Base-by-base conservation (phyloP, 1,284 basidiomycete genomes). In the Leccinum variabile region DNA sequence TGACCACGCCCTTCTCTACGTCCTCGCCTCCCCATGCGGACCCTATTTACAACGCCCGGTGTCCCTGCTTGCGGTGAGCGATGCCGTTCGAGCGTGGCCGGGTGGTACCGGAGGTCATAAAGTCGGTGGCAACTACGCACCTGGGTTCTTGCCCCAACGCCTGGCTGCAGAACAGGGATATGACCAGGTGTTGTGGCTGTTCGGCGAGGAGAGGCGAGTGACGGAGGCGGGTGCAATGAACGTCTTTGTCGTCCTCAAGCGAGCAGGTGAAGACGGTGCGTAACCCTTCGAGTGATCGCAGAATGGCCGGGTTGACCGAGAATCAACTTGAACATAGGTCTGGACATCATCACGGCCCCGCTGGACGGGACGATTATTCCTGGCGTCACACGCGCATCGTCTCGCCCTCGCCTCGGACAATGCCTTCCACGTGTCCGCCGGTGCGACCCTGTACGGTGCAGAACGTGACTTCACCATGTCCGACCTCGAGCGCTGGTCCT, bases 51-150 rank as follows among this genome's bases (percentile, higher is more conserved):
- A 82, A 30, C 86, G 84, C 69, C 84, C 88, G 2, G 81, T 95
- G 57, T 85, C 88, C 1, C 78, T 95, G 10, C 84, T 92, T 59
- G 91, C 89, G 1, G 84, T 89, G 11, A 77, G 79, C 22, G 82
- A 88, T 55, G 82, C 80, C 65, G 90, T 93, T 5, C 86, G 94
- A 52, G 83, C 93, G 0, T 94, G 92, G 91, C 93, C 92, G 0
- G 92, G 92, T 53, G 91, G 88, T 7, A 89, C 87, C 0, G 89
- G 89, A 22, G 83, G 77, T 0, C 78, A 82, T 77, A 90, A 90
- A 73, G 76, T 91, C n/a, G 84, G 84, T 0, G 68, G 84, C 16
- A 94, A 93, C 77, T 93, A 92, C 70, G 79, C 88, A 0, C 85
- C 89, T 0, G 83, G 83, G 2, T 89, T 94, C 74, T 71, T 82